A percentile compares a stretch with the other conserved stretches of the same genome.
Conservation (phyloP, 2,329 filamentous ascomycete species). For the Mycosphaerella sp. region DNA sequence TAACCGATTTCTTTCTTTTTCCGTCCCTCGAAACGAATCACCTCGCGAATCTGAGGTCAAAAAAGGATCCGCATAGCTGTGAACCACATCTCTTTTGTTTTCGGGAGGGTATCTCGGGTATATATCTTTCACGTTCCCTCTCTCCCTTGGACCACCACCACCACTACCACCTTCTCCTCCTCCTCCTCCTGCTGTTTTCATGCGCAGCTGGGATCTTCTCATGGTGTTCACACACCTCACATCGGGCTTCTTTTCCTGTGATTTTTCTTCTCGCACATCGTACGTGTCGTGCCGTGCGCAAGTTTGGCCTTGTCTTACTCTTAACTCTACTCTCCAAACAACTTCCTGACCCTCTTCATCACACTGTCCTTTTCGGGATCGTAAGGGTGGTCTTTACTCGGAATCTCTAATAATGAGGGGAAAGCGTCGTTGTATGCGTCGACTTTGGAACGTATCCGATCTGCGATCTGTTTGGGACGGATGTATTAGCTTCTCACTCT, state of each 20-base stretch:
- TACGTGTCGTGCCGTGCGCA: background rate
- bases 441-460: slow-evolving; percentile 83
- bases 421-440: slow-evolving; percentile 93
- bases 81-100: background rate
- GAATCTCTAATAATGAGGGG: slow-evolving; percentile 92
- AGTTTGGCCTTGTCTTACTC: too few species aligned
- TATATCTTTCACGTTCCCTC: too few species aligned
- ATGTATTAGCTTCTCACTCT: slow-evolving; percentile 2
- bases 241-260: background rate
- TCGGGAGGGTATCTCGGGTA: background rate
- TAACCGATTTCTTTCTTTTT: too few species aligned
- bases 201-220: too few species aligned
- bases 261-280: background rate
- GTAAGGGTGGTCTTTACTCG: slow-evolving; percentile 97
- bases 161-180: too few species aligned
- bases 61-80: too few species aligned
- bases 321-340: slow-evolving; percentile 58
- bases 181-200: too few species aligned
- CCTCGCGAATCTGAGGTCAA: too few species aligned
- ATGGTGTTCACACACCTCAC: too few species aligned
- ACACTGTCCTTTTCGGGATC: slow-evolving; percentile 99
- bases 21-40: too few species aligned
- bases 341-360: slow-evolving; percentile 71
- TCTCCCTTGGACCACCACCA: too few species aligned
- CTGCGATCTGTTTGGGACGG: slow-evolving; percentile 63